Percentiles rank a stretch among this genome's conserved stretches.
These are phyloP conservation scores for Neurospora sp. DNA, from an alignment of 495 filamentous ascomycete species.

Conservation along the genomic window DNA sequence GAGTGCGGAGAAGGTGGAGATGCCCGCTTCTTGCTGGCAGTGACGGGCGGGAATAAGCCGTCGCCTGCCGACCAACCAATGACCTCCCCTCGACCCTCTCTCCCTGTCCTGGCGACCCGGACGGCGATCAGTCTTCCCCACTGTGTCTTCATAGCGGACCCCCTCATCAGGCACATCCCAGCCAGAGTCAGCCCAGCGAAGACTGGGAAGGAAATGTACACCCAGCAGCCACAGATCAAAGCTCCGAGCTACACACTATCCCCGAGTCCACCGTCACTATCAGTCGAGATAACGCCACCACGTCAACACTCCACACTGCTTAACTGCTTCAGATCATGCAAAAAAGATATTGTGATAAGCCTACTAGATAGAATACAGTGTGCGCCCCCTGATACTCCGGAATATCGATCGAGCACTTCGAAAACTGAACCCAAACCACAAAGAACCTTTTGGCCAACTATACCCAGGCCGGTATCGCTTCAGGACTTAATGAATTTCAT, in stretches of 20 bases:
- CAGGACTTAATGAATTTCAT: background rate
- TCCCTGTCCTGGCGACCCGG: background rate
- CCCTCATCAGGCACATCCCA: background rate
- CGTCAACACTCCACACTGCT: background rate
- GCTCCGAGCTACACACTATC: background rate
- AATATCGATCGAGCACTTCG: background rate
- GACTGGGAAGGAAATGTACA: background rate
- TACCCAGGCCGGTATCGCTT: background rate
- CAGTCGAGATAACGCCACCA: background rate
- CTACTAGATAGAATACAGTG: background rate
- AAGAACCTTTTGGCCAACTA: background rate
- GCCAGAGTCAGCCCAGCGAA: background rate
- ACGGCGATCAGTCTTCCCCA: background rate
- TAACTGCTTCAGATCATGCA: background rate
- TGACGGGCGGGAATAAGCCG: constrained; percentile 6
- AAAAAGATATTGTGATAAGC: background rate
- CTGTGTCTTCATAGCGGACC: background rate
- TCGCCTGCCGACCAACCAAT: constrained; percentile 13
- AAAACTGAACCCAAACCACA: background rate
- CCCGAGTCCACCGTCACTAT: background rate
- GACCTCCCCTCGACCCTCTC: background rate
- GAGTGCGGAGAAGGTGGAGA: background rate
- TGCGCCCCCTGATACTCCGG: background rate
- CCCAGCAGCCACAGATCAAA: background rate
- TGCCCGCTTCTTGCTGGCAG: background rate